Conservation (phyloP, 2,329 filamentous ascomycete species). For the Penicillium sp. region DNA sequence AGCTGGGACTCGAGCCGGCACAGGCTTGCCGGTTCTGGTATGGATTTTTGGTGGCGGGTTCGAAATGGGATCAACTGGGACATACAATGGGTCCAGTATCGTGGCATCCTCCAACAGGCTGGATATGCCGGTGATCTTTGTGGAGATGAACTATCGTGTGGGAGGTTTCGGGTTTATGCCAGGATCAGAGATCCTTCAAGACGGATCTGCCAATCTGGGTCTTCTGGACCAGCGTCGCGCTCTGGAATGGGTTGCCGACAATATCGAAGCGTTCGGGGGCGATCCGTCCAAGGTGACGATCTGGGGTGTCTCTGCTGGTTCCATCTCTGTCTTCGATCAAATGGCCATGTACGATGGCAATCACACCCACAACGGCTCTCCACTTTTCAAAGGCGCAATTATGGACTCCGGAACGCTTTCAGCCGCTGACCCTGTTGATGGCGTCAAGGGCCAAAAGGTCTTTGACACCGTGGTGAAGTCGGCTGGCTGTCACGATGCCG, state of each 20-base stretch:
- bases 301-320: conserved; percentile 70
- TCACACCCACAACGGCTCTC: conserved; percentile 69
- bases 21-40: conserved; percentile 64
- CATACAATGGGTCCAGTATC: conserved; percentile 37
- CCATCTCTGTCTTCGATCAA: conserved; percentile 73
- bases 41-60: conserved; percentile 67
- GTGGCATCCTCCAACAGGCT: conserved; percentile 42
- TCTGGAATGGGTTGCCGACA: conserved; percentile 73
- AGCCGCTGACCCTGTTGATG: conserved; percentile 63
- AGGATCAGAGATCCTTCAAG: conserved; percentile 64
- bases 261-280: conserved; percentile 74
- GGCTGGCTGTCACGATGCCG: conserved; percentile 46
- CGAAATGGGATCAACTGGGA: conserved; percentile 47
- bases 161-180: conserved; percentile 72
- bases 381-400: conserved; percentile 72
- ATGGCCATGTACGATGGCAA: conserved; percentile 72
- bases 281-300: conserved; percentile 76
- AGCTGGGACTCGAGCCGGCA: conserved; percentile 51
- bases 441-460: conserved; percentile 62
- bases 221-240: conserved; percentile 70
- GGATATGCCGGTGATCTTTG: conserved; percentile 67
- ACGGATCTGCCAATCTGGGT: conserved; percentile 68
- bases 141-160: conserved; percentile 74
- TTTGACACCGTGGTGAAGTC: conserved; percentile 46
- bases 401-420: conserved; percentile 70